A percentile compares a stretch with the other conserved stretches of the same genome.
These are phyloP conservation scores for Annulohypoxylon stygium DNA, from an alignment of 495 filamentous ascomycete genomes.

Conservation along the genomic window DNA sequence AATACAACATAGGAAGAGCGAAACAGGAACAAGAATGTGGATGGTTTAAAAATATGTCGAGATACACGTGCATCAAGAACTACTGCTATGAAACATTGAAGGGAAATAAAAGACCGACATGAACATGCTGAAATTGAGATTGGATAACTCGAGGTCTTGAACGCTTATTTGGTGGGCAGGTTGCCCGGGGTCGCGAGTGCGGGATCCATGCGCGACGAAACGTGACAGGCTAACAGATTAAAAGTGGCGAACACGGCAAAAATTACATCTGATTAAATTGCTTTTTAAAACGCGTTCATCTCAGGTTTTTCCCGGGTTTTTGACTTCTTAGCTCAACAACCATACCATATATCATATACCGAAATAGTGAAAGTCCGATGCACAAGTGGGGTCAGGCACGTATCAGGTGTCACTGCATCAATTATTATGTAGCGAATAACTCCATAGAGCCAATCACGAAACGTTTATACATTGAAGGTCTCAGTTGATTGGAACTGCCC, in stretches of 20 bases:
- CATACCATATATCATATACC: background rate
- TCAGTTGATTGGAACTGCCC: background rate
- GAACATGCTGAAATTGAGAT: background rate
- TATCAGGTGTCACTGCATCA: constrained; percentile 33
- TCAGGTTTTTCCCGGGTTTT: background rate
- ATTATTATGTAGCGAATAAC: constrained; percentile 9
- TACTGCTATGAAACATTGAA: background rate
- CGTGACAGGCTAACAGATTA: constrained; percentile 8
- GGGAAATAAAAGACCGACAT: background rate
- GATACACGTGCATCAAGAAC: background rate
- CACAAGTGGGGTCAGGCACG: constrained; percentile 25
- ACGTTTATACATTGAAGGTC: background rate
- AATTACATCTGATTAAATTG: constrained; percentile 13
- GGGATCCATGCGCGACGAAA: constrained; percentile 11
- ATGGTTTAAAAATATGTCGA: background rate
- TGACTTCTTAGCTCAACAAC: background rate
- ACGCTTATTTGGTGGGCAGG: constrained; percentile 2
- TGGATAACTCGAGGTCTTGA: background rate
- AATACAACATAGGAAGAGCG: background rate
- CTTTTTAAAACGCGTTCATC: constrained; percentile 22
- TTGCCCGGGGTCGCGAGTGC: background rate
- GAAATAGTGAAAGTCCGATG: background rate
- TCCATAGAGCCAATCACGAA: constrained; percentile 8
- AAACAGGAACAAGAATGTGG: background rate
- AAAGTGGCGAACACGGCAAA: constrained; percentile 14